These are phyloP conservation scores for Penicillium atrosanguineum DNA, from an alignment of 495 filamentous ascomycete genomes.

Conservation along the genomic window DNA sequence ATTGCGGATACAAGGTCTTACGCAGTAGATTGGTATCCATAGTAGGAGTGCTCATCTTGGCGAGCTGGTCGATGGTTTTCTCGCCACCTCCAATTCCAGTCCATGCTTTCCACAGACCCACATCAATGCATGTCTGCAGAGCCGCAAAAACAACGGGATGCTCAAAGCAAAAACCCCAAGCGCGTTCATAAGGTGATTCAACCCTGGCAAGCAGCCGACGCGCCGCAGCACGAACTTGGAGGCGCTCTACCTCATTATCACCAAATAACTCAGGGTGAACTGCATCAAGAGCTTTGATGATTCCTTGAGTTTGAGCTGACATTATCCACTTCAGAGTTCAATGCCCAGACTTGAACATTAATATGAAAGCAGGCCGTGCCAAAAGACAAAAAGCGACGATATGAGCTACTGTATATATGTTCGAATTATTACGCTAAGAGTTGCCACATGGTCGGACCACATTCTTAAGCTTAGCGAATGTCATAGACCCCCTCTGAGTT, in stretches of 20 bases:
- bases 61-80: conserved; percentile 24
- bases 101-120: conserved; percentile 29
- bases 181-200: conserved; percentile 28
- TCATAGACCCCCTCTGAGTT: too few relatives aligned
- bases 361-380: too few relatives aligned
- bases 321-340: too few relatives aligned
- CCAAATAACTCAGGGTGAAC: conserved; percentile 19
- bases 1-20: too few relatives aligned
- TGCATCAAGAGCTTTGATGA: conserved; percentile 22
- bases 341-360: too few relatives aligned
- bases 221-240: conserved; percentile 25
- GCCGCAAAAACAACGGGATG: conserved; percentile 28
- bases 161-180: conserved; percentile 31
- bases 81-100: conserved; percentile 22
- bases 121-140: conserved; percentile 29
- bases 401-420: too few relatives aligned
- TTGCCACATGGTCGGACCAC: not conserved
- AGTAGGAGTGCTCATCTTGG: conserved; percentile 13
- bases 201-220: conserved; percentile 26
- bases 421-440: too few relatives aligned
- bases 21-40: conserved; percentile 26
- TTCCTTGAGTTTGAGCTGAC: conserved; percentile 4
- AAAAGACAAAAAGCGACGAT: too few relatives aligned
- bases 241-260: conserved; percentile 25
- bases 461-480: too few relatives aligned